Base-by-base conservation (phyloP, 768 basidiomycete genomes). In the Trametes maxima region DNA sequence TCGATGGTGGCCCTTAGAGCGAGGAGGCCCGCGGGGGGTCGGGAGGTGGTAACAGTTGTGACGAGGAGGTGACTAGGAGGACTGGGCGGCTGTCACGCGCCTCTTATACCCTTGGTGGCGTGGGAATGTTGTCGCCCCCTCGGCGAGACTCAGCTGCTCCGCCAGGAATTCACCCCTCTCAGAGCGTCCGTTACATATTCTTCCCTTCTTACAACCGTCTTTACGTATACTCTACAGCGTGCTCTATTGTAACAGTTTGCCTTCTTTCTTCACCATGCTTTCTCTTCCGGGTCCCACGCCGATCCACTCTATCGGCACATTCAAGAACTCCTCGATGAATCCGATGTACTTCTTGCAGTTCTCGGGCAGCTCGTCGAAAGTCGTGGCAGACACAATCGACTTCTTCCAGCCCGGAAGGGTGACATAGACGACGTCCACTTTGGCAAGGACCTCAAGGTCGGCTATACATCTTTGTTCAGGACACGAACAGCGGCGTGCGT, bases 331-430 rank as follows among this genome's bases (percentile, higher is more conserved):
- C 74, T 98, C 95, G 64, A 98, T 91, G 72, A 90, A 98, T 60
- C 83, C 82, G 54, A 98, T 78, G 73, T 98, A 99, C 68, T 80
- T 83, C 79, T 82, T 86, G 79, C 94, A 95, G 62, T 90, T 89
- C 43, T 84, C 84, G 0, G 97, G 97, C 6, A 99, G 79, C 11
- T 81, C 87, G 11, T 87, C 86, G 72, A 87, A 96, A 49, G 79
- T 78, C 42, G 73, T 85, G 64, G 78, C 76, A 0, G 82, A 71
- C 48, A 82, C 82, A 70, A 98, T 98, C 42, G 87, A 82, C 11
- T 81, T 75, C 72, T 94, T 80, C 97, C 97, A 99, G 19, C 97
- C 97, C 4, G 94, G 90, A 0, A 99, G 78, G 3, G 90, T 94
- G 57, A 86, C 85, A 75, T 98, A 98, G 62, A 84, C 82, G 24